Conservation (phyloP, 2,329 filamentous ascomycete genomes). For the Ploettnerulaceae sp. region DNA sequence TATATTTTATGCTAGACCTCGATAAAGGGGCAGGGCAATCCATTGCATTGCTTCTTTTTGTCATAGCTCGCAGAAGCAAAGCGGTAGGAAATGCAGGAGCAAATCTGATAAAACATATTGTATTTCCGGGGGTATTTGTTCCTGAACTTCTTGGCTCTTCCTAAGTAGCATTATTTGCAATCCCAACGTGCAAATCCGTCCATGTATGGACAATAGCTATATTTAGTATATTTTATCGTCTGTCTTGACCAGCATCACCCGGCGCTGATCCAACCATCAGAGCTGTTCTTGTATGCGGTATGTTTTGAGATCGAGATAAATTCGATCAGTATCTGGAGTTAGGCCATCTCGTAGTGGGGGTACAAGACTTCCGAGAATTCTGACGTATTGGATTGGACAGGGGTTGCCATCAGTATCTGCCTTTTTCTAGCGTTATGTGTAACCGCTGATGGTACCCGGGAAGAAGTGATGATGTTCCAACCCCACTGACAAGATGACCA, state of each 20-base stretch:
- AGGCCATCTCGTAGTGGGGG: not conserved
- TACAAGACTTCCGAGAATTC: not conserved
- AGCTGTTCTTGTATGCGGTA: not conserved
- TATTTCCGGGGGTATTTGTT: not conserved
- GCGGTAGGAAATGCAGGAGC: not conserved
- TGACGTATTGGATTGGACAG: not conserved
- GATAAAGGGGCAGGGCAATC: no score
- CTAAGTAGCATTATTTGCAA: constrained; percentile 2
- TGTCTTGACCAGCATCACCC: not conserved
- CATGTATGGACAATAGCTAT: constrained; percentile 2
- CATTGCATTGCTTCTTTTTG: no score
- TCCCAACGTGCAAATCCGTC: not conserved
- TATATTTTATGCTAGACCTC: no score
- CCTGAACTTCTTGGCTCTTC: not conserved
- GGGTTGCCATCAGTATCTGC: not conserved
- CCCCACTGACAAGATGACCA: not conserved
- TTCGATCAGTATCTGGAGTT: not conserved
- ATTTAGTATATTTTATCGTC: not conserved
- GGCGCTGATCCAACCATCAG: not conserved
- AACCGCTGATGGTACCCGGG: constrained; percentile 1
- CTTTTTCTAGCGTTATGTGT: constrained; percentile 2
- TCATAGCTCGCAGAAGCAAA: constrained; percentile 5
- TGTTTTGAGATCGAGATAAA: not conserved
- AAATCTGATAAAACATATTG: constrained; percentile 5
- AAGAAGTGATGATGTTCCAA: constrained; percentile 1